Evolutionary conservation across 129 eudicot genomes (phyloP), one percentile per base, ranked within the genome.

Genomic region (Dittrichia graveolens): DNA sequence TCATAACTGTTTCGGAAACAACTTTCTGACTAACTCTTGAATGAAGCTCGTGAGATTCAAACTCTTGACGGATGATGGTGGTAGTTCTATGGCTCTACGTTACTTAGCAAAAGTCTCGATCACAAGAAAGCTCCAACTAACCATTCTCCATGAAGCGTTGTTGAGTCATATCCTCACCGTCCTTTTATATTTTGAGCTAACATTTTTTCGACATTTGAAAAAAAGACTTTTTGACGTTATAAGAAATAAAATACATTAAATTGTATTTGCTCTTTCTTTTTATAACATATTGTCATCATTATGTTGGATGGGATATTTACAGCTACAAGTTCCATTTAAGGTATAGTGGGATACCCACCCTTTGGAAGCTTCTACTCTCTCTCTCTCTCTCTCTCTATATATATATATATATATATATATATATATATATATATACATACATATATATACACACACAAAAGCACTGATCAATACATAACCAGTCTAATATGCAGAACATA

Each of bases 301-400:
- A 47, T 54, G 56, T 15, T 2, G 9, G 13, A 24, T 41, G 54
- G 7, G 79, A 75, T 75, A 54, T 65, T 75, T 75, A 64, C 79
- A 65, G 57, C 73, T 52, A 53, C 8, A 43, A 0, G 14, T 65
- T 52, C 79, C 73, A 54, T 75, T 75, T 64, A 65, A n/a, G 39
- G 35, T 39, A 65, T 72, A 75, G 73, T 75, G 79, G 58, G 54
- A 43, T 65, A 52, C 45, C 55, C 56, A 65, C 58, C 46, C 71
- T 53, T 59, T 65, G 31, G 79, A 75, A 75, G 73, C 73, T 65
- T 65, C 71, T n/a, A 64, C 24, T 24, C n/a, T n/a, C n/a, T n/a
- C n/a, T n/a, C n/a, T n/a, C n/a, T n/a, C n/a, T n/a, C n/a, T n/a
- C n/a, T n/a, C n/a, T n/a, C 31, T 24, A 24, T 24, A 0, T 24